These are phyloP conservation scores for Neotropicomus parvogracilis DNA, from an alignment of 1,284 basidiomycete genomes.

Conservation along the genomic window DNA sequence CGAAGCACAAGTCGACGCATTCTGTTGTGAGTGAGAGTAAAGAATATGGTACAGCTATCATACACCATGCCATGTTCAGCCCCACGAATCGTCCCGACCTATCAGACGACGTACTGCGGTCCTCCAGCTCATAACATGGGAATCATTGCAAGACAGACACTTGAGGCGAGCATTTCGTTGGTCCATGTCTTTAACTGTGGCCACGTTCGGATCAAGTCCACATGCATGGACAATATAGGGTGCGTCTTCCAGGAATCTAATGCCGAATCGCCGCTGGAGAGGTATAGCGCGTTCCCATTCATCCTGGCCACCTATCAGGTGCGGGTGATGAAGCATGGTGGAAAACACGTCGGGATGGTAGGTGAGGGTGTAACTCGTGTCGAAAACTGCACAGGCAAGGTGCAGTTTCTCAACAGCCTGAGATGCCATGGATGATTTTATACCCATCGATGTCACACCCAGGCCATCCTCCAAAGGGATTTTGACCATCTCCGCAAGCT, in stretches of 20 bases:
- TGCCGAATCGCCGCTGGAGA: background rate
- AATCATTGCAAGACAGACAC: background rate
- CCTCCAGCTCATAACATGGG: background rate
- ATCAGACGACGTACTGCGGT: background rate
- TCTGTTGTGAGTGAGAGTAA: background rate
- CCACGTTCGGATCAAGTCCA: background rate
- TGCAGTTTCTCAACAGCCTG: no score
- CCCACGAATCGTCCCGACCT: background rate
- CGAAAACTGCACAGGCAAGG: no score
- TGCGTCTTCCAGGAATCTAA: no score
- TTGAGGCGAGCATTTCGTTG: background rate
- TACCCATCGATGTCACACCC: no score
- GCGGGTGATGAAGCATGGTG: no score
- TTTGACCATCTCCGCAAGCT: no score
- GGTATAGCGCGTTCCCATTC: no score
- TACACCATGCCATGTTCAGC: background rate
- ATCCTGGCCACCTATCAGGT: no score
- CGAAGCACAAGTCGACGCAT: background rate
- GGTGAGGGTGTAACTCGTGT: no score
- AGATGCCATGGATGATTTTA: no score
- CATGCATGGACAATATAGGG: background rate
- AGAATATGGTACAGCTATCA: background rate
- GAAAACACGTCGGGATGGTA: no score
- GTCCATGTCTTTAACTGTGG: background rate
- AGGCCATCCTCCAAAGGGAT: no score